Evolutionary conservation across 192 early-diverging fungal genomes (phyloP).

Genomic region (Allomyces macrogynus): DNA sequence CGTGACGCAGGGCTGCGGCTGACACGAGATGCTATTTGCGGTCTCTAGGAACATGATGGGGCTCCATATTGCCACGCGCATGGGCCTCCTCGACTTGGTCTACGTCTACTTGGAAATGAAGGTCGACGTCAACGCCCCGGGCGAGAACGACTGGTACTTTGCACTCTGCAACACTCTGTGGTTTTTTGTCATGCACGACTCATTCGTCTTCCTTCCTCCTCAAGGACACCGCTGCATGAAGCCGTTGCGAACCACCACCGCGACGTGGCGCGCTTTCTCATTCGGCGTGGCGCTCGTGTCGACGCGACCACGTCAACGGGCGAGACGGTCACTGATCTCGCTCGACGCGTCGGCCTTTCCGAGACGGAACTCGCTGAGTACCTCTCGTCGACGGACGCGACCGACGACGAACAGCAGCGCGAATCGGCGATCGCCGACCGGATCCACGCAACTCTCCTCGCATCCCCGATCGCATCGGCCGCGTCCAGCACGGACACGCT

Average conservation of each 20-base stretch:
- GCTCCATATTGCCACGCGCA: constrained; percentile 1
- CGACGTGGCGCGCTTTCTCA: background rate
- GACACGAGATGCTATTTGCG: background rate
- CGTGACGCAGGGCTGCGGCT: background rate
- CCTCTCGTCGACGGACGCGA: background rate
- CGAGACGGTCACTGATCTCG: background rate
- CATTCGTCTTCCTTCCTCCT: too few species aligned
- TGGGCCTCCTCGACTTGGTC: constrained; percentile 1
- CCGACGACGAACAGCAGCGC: background rate
- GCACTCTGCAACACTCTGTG: too few species aligned
- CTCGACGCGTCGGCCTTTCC: background rate
- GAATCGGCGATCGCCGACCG: too few species aligned
- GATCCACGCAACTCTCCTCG: too few species aligned
- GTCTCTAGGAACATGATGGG: background rate
- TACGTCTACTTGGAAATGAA: background rate
- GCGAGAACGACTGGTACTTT: constrained; percentile 1
- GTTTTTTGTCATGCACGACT: too few species aligned
- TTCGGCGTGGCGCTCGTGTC: background rate
- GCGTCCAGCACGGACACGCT: too few species aligned
- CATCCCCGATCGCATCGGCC: too few species aligned
- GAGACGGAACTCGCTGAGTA: background rate
- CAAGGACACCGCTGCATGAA: background rate
- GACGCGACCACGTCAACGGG: background rate
- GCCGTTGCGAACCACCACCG: background rate
- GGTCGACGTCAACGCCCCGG: constrained; percentile 1